Conservation (phyloP, 2,329 filamentous ascomycete genomes). For the Penicillium sp. region DNA sequence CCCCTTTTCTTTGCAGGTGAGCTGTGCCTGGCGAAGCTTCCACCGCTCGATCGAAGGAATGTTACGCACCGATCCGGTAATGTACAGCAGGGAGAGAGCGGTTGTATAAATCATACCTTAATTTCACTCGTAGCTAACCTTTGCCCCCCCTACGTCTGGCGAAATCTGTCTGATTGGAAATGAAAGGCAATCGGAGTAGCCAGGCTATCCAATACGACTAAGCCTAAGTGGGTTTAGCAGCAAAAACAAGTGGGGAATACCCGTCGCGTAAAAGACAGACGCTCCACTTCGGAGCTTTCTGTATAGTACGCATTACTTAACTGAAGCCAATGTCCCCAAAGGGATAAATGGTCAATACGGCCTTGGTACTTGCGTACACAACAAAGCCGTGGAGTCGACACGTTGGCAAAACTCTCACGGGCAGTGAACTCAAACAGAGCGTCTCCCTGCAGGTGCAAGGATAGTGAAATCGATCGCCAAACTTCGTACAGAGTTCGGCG, state of each 20-base stretch:
- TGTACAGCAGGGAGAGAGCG: too few relatives aligned
- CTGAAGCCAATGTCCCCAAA: constrained; percentile 13
- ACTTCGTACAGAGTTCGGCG: constrained; percentile 8
- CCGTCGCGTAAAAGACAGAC: constrained; percentile 23
- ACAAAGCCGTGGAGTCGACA: not conserved
- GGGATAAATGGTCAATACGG: constrained; percentile 16
- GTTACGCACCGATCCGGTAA: not conserved
- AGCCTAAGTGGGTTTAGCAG: constrained; percentile 17
- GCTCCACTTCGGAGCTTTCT: constrained; percentile 25
- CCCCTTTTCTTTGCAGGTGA: constrained; percentile 22
- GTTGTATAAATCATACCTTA: not conserved
- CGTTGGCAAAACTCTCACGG: not conserved
- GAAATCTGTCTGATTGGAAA: constrained; percentile 6
- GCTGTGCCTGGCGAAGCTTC: not conserved
- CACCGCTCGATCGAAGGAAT: not conserved
- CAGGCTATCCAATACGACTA: constrained; percentile 25
- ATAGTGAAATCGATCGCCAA: not conserved
- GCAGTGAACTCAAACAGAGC: not conserved
- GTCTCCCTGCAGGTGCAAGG: constrained; percentile 13
- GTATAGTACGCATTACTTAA: constrained; percentile 23
- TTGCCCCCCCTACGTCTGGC: constrained; percentile 1
- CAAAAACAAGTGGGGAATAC: constrained; percentile 28
- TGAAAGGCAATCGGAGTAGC: constrained; percentile 15
- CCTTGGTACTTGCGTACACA: not conserved
- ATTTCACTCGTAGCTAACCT: too few relatives aligned